Evolutionary conservation across 2,329 filamentous ascomycete species (phyloP).

Genomic region (Leptoxyphium fumago): DNA sequence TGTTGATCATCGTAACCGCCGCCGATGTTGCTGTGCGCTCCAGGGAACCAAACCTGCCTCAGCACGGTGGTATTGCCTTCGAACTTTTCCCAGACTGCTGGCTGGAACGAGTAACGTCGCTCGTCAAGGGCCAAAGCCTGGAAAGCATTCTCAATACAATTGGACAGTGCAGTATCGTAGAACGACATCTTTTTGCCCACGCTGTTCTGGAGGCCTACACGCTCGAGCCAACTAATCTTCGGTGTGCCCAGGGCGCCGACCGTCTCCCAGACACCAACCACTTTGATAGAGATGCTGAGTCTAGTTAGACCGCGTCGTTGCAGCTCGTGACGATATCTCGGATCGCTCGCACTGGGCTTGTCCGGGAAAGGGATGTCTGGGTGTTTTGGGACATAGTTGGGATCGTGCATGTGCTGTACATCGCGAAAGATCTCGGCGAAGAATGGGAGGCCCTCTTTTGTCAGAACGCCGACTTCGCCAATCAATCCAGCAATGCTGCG

Average conservation of each 20-base stretch:
- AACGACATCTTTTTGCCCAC: constrained; percentile 26
- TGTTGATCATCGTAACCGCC: constrained; percentile 33
- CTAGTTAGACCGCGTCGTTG: constrained; percentile 18
- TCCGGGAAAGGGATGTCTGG: constrained; percentile 32
- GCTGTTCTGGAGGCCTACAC: constrained; percentile 19
- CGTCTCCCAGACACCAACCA: constrained; percentile 32
- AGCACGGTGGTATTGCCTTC: constrained; percentile 29
- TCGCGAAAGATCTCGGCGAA: constrained; percentile 34
- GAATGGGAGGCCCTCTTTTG: constrained; percentile 29
- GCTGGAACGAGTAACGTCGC: constrained; percentile 24
- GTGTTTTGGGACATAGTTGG: constrained; percentile 29
- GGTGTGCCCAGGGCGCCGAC: constrained; percentile 32
- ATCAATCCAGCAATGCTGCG: constrained; percentile 32
- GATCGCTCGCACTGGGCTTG: constrained; percentile 29
- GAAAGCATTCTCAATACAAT: constrained; percentile 28
- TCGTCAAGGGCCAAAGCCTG: constrained; percentile 32
- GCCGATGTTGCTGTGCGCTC: constrained; percentile 31
- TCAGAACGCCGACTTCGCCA: constrained; percentile 32
- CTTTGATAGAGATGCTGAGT: constrained; percentile 23
- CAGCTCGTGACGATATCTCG: constrained; percentile 29
- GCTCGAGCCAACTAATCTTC: constrained; percentile 26
- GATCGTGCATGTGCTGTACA: constrained; percentile 28
- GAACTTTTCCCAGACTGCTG: constrained; percentile 29
- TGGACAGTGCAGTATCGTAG: constrained; percentile 32
- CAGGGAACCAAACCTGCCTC: constrained; percentile 35